Conservation (phyloP, 306 rosid genomes). For the Cucumis sativus region DNA sequence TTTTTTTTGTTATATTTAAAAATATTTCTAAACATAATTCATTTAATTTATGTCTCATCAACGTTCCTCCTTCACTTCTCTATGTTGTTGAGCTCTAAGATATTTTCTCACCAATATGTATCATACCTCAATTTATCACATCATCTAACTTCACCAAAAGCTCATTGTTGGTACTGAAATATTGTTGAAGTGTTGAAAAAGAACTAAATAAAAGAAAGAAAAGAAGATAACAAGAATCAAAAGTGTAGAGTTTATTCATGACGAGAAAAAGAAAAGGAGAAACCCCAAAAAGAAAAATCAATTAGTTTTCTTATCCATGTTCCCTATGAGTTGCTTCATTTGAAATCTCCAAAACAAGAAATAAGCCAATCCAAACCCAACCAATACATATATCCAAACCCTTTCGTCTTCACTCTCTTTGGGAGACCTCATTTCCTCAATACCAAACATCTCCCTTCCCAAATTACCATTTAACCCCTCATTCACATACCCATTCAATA, state of each 20-base stretch:
- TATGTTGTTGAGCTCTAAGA: too few species aligned
- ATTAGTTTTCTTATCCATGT: conserved; percentile 46
- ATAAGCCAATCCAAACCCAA: conserved; percentile 54
- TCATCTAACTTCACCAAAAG: too few species aligned
- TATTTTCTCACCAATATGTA: too few species aligned
- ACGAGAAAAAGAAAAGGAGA: not conserved
- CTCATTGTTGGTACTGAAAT: too few species aligned
- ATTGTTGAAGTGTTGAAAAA: too few species aligned
- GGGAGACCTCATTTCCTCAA: conserved; percentile 39
- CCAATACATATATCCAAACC: conserved; percentile 49
- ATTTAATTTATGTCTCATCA: too few species aligned
- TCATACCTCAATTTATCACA: too few species aligned
- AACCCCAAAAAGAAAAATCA: not conserved
- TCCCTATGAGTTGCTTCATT: conserved; percentile 38
- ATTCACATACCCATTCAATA: conserved; percentile 31
- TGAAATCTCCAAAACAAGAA: conserved; percentile 77
- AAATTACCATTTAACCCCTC: conserved; percentile 40
- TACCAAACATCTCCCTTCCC: conserved; percentile 42
- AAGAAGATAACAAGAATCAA: not conserved
- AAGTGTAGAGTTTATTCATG: not conserved
- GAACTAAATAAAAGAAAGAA: not conserved
- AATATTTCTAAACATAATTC: too few species aligned
- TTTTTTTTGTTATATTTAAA: too few species aligned
- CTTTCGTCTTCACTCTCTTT: conserved; percentile 37
- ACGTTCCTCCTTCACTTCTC: too few species aligned